These are phyloP conservation scores for Metschnikowia arizonensis DNA, from an alignment of 805 yeast species.

Conservation along the genomic window DNA sequence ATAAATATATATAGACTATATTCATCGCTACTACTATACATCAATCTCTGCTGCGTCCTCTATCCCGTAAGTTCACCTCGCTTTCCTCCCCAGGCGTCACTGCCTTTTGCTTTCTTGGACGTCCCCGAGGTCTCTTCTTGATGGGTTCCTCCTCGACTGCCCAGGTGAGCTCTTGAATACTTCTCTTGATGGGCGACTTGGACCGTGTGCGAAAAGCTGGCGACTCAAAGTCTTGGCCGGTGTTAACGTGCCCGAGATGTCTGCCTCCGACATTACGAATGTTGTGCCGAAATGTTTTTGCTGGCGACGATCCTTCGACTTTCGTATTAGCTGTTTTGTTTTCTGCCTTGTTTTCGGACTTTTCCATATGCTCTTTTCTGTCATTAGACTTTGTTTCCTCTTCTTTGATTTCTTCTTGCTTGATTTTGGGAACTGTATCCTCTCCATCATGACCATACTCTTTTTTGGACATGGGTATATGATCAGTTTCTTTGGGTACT, in stretches of 20 bases:
- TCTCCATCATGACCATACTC: conserved; percentile 4
- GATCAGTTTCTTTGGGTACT: neutral
- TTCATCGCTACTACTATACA: neutral
- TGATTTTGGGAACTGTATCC: neutral
- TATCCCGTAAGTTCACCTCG: conserved; percentile 11
- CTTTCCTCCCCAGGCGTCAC: neutral
- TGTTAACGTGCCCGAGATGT: neutral
- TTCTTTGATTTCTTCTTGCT: conserved; percentile 2
- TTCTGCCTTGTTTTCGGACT: neutral
- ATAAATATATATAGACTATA: neutral
- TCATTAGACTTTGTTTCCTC: neutral
- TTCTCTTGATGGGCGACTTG: conserved; percentile 18
- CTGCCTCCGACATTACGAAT: neutral
- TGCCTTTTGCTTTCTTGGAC: conserved; percentile 6
- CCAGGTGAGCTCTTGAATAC: conserved; percentile 18
- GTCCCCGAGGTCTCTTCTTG: conserved; percentile 10
- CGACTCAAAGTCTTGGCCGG: conserved; percentile 9
- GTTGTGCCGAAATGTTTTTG: neutral
- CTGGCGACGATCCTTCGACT: neutral
- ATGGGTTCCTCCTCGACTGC: conserved; percentile 16
- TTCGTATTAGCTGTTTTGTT: neutral
- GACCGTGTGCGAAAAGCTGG: conserved; percentile 20
- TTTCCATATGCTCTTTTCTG: neutral
- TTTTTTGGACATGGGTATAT: conserved; percentile 2
- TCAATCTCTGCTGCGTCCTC: conserved; percentile 10